These are phyloP conservation scores for Sorghum bicolor DNA, from an alignment of 176 grass and related monocot species.

Conservation along the genomic window Sorghum_bicolor_NCBIv3 NC_012872.2:39397501-39398000, in stretches of 20 bases:
- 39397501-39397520: conserved; percentile 14
- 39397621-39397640: not conserved
- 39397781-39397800: conserved; percentile 36
- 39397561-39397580: conserved; percentile 23
- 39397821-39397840: conserved; percentile 59
- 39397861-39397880: conserved; percentile 68
- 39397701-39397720: conserved; percentile 30
- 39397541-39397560: conserved; percentile 19
- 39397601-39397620: not conserved
- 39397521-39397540: conserved; percentile 28
- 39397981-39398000: not conserved
- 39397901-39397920: conserved; percentile 1
- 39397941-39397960: not conserved
- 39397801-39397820: conserved; percentile 34
- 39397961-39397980: not conserved
- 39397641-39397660: not conserved
- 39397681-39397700: conserved; percentile 20
- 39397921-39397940: not conserved
- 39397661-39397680: not conserved
- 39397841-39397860: conserved; percentile 82
- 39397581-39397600: conserved; percentile 18
- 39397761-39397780: conserved; percentile 16
- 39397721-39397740: conserved; percentile 53
- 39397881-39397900: conserved; percentile 66
- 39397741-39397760: conserved; percentile 28